Base-by-base conservation (phyloP, 1,284 basidiomycete species). In the Ceratobasidium papillatum region DNA sequence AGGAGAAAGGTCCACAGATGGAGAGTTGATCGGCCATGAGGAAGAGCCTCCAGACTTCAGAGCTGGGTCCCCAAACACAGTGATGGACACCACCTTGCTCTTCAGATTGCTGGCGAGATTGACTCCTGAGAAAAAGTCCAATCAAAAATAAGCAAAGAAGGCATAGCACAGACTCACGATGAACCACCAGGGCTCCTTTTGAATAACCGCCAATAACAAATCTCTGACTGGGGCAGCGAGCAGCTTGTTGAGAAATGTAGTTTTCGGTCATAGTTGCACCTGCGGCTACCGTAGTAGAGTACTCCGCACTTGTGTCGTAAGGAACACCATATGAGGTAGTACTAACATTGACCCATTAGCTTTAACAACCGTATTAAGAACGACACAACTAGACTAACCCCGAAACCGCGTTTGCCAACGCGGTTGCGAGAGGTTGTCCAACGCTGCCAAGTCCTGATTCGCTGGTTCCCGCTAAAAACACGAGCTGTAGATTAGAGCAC, bases 181-280 rank as follows among this genome's bases (percentile, higher is more conserved):
- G 65, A 38, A 68, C n/a, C 11, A 68, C 65, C 47, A 68, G 12
- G 32, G 65, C 65, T 8, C 65, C 65, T 36, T 68, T 68, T 30
- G 65, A 68, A 25, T 68, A 68, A 7, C 65, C 65, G 17, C 65
- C 51, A 12, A 68, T 47, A 19, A 38, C 36, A 27, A 68, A 68
- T 3, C 19, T 8, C 25, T 68, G 51, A 32, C 19, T 68, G 8
- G 65, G 65, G 51, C 65, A 68, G 11, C 8, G 8, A 30, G 65
- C 51, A 43, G 65, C 65, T 38, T 68, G 65, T 1, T 25, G 9
- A 12, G 49, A 8, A n/a, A 68, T 56, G 19, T 54, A 54, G n/a
- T 38, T 56, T n/a, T n/a, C 65, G n/a, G 38, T 34, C 4, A 43
- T 22, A 27, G 32, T n/a, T 19, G 65, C 65, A 9, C 65, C 65